These are phyloP conservation scores for Coemansia sp. DNA, from an alignment of 192 early-diverging fungal species.

Conservation along the genomic window DNA sequence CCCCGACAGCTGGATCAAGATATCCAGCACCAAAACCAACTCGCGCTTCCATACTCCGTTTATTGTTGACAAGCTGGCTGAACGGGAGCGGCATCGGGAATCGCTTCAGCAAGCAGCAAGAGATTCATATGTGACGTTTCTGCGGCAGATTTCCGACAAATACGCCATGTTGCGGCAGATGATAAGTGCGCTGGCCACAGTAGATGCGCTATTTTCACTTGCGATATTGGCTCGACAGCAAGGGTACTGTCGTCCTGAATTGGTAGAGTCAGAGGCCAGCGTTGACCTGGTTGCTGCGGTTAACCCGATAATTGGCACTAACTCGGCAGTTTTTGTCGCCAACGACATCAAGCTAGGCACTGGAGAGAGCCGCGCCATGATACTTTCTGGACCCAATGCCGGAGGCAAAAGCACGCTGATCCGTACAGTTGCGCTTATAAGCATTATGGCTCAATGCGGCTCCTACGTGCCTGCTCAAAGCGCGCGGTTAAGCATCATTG, in stretches of 20 bases:
- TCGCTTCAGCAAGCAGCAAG: slow-evolving; percentile 62
- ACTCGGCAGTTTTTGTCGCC: slow-evolving; percentile 76
- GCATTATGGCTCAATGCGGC: slow-evolving; percentile 95
- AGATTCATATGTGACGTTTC: slow-evolving; percentile 66
- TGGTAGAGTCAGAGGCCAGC: slow-evolving; percentile 66
- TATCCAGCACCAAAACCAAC: slow-evolving; percentile 51
- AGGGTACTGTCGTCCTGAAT: slow-evolving; percentile 84
- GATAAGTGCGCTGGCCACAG: slow-evolving; percentile 59
- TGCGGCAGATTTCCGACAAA: slow-evolving; percentile 55
- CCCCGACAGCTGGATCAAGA: slow-evolving; percentile 71
- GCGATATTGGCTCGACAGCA: slow-evolving; percentile 76
- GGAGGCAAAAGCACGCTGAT: slow-evolving; percentile 96
- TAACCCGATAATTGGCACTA: slow-evolving; percentile 50
- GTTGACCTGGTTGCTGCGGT: slow-evolving; percentile 82
- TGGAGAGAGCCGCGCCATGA: slow-evolving; percentile 58
- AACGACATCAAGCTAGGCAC: slow-evolving; percentile 76
- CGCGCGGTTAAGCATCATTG: slow-evolving; percentile 76
- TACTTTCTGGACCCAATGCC: slow-evolving; percentile 97
- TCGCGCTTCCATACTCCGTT: slow-evolving; percentile 32
- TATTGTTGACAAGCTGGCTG: slow-evolving; percentile 59
- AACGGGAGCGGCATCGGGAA: slow-evolving; percentile 61
- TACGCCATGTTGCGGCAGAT: slow-evolving; percentile 64
- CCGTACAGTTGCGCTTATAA: slow-evolving; percentile 85
- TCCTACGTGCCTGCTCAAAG: slow-evolving; percentile 83
- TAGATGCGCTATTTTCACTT: slow-evolving; percentile 65